Base-by-base conservation (phyloP, 2,329 filamentous ascomycete species). In the Ceratocystis diversiconidia region DNA sequence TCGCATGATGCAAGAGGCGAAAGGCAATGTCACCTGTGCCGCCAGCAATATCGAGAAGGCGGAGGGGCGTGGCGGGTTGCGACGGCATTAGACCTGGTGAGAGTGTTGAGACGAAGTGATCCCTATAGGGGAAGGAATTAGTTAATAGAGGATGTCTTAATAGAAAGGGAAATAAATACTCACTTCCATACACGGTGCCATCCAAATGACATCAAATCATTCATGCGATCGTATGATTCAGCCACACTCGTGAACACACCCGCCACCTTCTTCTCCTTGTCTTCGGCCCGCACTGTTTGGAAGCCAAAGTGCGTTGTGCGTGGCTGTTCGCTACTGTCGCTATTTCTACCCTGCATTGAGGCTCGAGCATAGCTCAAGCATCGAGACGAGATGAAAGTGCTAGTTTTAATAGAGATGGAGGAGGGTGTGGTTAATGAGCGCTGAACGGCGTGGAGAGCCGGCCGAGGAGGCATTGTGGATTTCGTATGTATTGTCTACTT, bases 11-110 rank as follows among this genome's bases (percentile, higher is more conserved):
- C 65, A 99, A 86, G 79, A 96, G 88, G 70, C 94, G 91, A 79
- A 97, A 96, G 66, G 94, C 94, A 73, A 99, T 96, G 77, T 99
- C 94, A 70, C 94, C 94, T 4, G 94, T 97, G 71, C 94, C 94
- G 73, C 95, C 94, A 48, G 95, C 94, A 63, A 99, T 90, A 76
- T 99, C 94, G 73, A 99, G 88, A 74, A 99, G 94, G 71, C 90
- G 77, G 79, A 85, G 82, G 0, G 81, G 77, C 1, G 75, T 70
- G 36, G 79, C 76, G 4, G 79, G 77, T 67, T 74, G 73, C 60
- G 73, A 71, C 67, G 76, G 72, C 57, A 79, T 75, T 60, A 80
- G 82, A 69, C 92, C 92, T 0, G 94, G 92, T 74, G 96, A 94
- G 41, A 99, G 83, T 43, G 86, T 87, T 70, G 89, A 86, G 59